Base-by-base conservation (phyloP, 2,329 filamentous ascomycete species). In the Trichoderma sp. region DNA sequence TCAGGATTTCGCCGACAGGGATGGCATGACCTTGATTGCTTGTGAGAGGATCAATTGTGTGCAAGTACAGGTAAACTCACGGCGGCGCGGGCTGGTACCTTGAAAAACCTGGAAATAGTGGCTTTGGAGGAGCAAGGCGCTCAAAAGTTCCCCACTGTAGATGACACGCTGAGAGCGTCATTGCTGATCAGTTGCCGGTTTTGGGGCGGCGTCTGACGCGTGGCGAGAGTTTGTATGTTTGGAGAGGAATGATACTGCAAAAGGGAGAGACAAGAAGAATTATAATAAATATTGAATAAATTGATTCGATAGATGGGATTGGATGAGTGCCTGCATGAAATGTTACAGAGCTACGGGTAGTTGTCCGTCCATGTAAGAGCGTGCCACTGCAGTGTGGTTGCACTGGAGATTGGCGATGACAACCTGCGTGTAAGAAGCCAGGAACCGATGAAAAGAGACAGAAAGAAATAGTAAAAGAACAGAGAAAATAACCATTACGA, bases 121-220 rank as follows among this genome's bases (percentile, higher is more conserved):
- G 24, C 45, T 56, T 38, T 56, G 16, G 53, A 18, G 14, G 35
- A 62, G 31, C 66, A 69, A n/a, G 66, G 38, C 8, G 67, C 18
- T 45, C 33, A 12, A 60, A 16, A 14, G 35, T 45, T 50, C 69
- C 29, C 59, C 69, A 72, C 69, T n/a, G 11, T 50, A 16, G 6
- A 72, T 72, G 69, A 72, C 69, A 72, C 59, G 27, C 38, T 29
- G 9, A 35, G 27, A 29, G 29, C 69, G 69, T 72, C 69, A 72
- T 72, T 64, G 69, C n/a, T 45, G 69, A 72, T 72, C 69, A 27
- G 59, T 63, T 72, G 69, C 69, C 59, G 38, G 27, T 72, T 72
- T 21, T 35, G 41, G 41, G 31, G 38, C 56, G 14, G 38, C 38
- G 53, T 31, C 69, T 64, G 56, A 72, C 59, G 69, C 59, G 69